Percentiles rank a stretch among this genome's conserved stretches.
These are phyloP conservation scores for Hypoxylon rickii DNA, from an alignment of 495 filamentous ascomycete genomes.

Conservation along the genomic window DNA sequence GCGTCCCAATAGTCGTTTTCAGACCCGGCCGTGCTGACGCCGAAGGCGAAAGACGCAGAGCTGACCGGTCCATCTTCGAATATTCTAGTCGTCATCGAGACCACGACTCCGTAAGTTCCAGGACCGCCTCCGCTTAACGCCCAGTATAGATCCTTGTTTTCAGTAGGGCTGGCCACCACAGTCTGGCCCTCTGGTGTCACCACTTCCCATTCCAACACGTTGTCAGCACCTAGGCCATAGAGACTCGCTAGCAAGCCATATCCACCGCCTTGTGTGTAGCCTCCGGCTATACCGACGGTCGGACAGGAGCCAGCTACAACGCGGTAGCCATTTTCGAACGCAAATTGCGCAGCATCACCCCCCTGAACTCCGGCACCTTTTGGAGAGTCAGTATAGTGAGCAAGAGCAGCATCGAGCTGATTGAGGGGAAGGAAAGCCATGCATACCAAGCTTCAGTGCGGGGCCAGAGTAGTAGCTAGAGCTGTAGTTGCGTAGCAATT, in stretches of 20 bases:
- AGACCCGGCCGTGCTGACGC: not conserved
- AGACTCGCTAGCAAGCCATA: constrained; percentile 56
- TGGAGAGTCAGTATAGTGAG: too few relatives aligned
- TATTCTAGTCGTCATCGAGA: constrained; percentile 48
- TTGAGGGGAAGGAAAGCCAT: too few relatives aligned
- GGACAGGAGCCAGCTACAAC: constrained; percentile 52
- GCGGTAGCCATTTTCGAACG: constrained; percentile 44
- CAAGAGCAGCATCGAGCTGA: too few relatives aligned
- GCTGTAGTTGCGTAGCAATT: constrained; percentile 34
- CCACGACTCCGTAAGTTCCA: constrained; percentile 55
- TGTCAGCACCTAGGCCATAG: constrained; percentile 66
- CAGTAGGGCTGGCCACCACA: constrained; percentile 51
- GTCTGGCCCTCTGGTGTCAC: constrained; percentile 54
- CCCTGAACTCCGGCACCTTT: constrained; percentile 56
- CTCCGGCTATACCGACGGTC: constrained; percentile 57
- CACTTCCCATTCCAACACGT: constrained; percentile 64
- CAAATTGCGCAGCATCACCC: constrained; percentile 50
- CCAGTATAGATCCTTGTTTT: constrained; percentile 64
- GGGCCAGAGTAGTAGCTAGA: constrained; percentile 45
- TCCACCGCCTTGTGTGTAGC: constrained; percentile 66
- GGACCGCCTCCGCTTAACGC: constrained; percentile 62
- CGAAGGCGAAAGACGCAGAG: constrained; percentile 39
- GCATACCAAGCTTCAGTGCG: constrained; percentile 57
- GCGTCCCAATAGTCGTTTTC: too few relatives aligned
- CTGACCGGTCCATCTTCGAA: constrained; percentile 44